Base-by-base conservation (phyloP, 2,329 filamentous ascomycete species). In the Berkeleyomyces rouxiae region DNA sequence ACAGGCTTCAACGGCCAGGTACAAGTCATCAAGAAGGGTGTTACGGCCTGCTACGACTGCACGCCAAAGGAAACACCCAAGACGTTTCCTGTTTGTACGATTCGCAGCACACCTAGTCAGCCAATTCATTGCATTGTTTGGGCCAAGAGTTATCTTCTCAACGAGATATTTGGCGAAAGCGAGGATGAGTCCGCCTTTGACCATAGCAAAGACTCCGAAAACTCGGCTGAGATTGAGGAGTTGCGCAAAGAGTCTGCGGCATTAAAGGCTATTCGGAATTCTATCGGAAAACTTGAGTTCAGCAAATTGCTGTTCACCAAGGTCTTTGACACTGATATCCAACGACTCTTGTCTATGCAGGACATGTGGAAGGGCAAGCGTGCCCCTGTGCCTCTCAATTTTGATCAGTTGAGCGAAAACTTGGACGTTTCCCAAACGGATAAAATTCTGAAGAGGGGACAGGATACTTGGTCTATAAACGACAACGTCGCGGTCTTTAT, bases 41-140 rank as follows among this genome's bases (percentile, higher is more conserved):
- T 86, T 65, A 96, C 92, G 1, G 92, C 95, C 69, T 99, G 93
- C 76, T 99, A 99, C 73, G 93, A 99, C 71, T 99, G 93, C 76
- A 87, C 84, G 11, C 81, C 84, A 1, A 99, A 99, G 73, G 87
- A 92, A 65, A 84, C 87, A 1, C 92, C 92, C 4, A 97, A 96
- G 72, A 87, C 87, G 1, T 97, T 95, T 70, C 91, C 93, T 1
- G 91, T 97, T 49, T 99, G 93, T 76, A 99, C 93, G 1, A 97
- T 99, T 69, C 84, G 93, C 72, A 96, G 90, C 72, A 99, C 91
- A 0, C 93, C 93, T 0, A 95, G 88, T 67, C 92, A 97, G 69
- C 89, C 92, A 0, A 97, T 99, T 51, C 93, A 99, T 74, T 97
- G 93, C 75, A 99, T 99, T 66, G 92, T 99, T 1, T 99, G 93